Evolutionary conservation across 1,139 yeast genomes (phyloP).

Genomic region (Saccharomyces hybrid): DNA sequence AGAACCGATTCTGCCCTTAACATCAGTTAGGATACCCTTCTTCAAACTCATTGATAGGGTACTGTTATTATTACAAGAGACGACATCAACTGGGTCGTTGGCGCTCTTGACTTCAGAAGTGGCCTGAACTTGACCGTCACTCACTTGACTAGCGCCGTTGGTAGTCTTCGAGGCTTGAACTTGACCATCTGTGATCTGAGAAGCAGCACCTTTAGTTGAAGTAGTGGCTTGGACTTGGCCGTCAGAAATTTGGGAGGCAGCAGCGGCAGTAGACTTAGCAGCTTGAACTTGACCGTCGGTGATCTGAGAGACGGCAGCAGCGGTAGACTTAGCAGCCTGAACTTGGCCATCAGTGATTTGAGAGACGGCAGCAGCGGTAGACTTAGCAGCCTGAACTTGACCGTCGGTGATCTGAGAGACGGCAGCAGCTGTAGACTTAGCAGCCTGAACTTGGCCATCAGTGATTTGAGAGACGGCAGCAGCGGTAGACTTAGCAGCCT

Average conservation of each 20-base stretch:
- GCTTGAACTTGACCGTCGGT: constrained; percentile 6
- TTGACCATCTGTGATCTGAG: constrained; percentile 13
- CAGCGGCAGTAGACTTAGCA: constrained; percentile 33
- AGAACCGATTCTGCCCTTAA: constrained; percentile 67
- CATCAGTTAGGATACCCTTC: constrained; percentile 51
- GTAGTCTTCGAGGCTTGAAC: constrained; percentile 8
- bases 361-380: no score
- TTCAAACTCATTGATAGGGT: constrained; percentile 51
- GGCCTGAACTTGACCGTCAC: constrained; percentile 4
- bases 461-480: no score
- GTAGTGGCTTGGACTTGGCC: constrained; percentile 37
- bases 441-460: no score
- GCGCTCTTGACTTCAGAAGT: constrained; percentile 3
- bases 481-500: no score
- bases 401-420: no score
- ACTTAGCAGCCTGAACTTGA: no score
- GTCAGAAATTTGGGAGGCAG: constrained; percentile 39
- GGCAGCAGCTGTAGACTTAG: no score
- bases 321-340: neutral
- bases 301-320: constrained; percentile 5
- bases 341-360: no score
- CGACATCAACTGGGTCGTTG: constrained; percentile 18
- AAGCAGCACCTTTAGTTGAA: constrained; percentile 1
- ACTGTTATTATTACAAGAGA: constrained; percentile 44
- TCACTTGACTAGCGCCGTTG: constrained; percentile 4